Evolutionary conservation across 768 basidiomycete genomes (phyloP), one percentile per base, ranked within the genome.

Genomic region (Hygrocybe coccinea): DNA sequence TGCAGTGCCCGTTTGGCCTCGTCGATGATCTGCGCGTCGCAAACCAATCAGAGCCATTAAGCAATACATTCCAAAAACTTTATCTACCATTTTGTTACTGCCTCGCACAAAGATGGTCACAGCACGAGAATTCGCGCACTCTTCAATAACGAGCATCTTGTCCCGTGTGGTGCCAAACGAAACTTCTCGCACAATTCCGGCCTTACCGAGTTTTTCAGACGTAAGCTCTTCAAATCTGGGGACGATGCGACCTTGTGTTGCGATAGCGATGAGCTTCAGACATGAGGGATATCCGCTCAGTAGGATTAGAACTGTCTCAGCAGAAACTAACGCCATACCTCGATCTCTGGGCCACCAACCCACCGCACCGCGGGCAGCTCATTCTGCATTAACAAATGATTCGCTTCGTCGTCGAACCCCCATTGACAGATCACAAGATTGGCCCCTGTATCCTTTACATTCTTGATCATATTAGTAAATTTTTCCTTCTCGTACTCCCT

Each of bases 371-470:
- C 91, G 41, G 97, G 97, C 35, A 99, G 78, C 12, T 95, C 91
- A 64, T 97, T 98, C 76, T 97, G 94, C 91, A 98, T 93, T 60
- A 99, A 72, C 64, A 98, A 62, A 69, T 98, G 97, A 68, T 99
- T 99, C 43, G 97, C 97, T 74, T 99, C 97, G 66, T 99, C 97
- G 67, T 99, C 97, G 67, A 99, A 99, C 57, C 97, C 97, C 97
- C 97, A 99, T 68, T 99, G 97, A 72, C 97, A 99, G 64, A 99
- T 97, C 61, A 99, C 97, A 57, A 99, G 74, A 72, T 99, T 99
- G 12, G 97, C 95, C 36, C 97, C 97, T 14, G 95, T 89, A 64
- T 95, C 87, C 71, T 97, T 95, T 56, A 98, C 95, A 69, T 84
- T 77, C 72, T 89, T 87, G 71, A 99, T 97, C 97, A 99, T 99